Evolutionary conservation across 768 basidiomycete species (phyloP).

Genomic region (Kwoniella newhampshirensis): DNA sequence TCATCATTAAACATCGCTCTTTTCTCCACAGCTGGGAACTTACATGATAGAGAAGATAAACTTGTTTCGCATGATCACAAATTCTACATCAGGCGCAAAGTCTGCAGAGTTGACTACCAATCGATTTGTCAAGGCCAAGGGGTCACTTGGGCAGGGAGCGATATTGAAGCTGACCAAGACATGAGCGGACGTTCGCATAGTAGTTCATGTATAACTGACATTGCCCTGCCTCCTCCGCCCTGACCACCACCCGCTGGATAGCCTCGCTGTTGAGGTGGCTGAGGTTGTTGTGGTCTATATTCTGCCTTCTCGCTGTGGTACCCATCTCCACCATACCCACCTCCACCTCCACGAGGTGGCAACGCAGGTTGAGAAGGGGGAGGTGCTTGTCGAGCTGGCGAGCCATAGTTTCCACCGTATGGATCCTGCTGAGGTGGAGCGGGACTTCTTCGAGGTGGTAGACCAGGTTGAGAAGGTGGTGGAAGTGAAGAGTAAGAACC

Average conservation of each 20-base stretch:
- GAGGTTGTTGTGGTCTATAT: conserved; percentile 23
- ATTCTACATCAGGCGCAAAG: conserved; percentile 65
- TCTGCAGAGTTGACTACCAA: conserved; percentile 76
- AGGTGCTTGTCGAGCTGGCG: conserved; percentile 11
- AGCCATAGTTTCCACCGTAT: conserved; percentile 12
- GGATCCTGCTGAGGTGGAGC: conserved; percentile 19
- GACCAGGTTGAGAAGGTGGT: conserved; percentile 19
- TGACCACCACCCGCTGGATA: conserved; percentile 17
- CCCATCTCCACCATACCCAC: conserved; percentile 15
- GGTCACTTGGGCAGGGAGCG: conserved; percentile 63
- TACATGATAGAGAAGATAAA: conserved; percentile 75
- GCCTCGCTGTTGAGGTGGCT: conserved; percentile 23
- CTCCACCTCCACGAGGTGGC: conserved; percentile 17
- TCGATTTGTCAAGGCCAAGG: conserved; percentile 76
- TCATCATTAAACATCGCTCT: background rate
- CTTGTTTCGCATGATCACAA: conserved; percentile 70
- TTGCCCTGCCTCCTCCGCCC: conserved; percentile 10
- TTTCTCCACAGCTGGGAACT: conserved; percentile 29
- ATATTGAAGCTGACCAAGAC: conserved; percentile 55
- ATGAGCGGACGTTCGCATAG: background rate
- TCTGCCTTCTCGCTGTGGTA: conserved; percentile 37
- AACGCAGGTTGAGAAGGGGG: conserved; percentile 19
- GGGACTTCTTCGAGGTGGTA: conserved; percentile 24
- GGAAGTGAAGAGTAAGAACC: conserved; percentile 28
- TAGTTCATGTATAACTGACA: conserved; percentile 18